phyloP scores from a whole-genome alignment of 768 basidiomycete species.

The Hemileccinum impolitum region DNA sequence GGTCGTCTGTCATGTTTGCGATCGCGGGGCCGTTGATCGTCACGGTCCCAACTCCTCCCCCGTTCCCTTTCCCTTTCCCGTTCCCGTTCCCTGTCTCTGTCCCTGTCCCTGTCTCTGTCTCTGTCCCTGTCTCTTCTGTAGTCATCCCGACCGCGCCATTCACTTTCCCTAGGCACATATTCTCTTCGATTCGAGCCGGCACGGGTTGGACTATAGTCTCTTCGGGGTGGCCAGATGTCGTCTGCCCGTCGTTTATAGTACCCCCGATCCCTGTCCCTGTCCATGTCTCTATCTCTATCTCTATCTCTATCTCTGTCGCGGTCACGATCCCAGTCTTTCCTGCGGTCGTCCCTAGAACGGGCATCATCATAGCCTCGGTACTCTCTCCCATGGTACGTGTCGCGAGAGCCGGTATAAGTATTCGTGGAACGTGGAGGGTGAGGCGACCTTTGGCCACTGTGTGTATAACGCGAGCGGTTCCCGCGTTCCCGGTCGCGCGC shows the following conservation, averaged over 20 bases:
- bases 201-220: constrained; percentile 20
- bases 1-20: constrained; percentile 21
- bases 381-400: constrained; percentile 18
- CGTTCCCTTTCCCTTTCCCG: constrained; percentile 20
- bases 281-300: too few species aligned
- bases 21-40: constrained; percentile 17
- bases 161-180: constrained; percentile 12
- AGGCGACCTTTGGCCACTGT: constrained; percentile 16
- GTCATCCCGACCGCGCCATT: constrained; percentile 22
- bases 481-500: constrained; percentile 16
- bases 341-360: constrained; percentile 21
- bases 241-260: constrained; percentile 15
- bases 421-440: constrained; percentile 13
- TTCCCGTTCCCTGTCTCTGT: constrained; percentile 17
- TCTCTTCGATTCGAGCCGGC: constrained; percentile 9
- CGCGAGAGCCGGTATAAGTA: constrained; percentile 17
- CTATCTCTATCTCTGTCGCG: constrained; percentile 18
- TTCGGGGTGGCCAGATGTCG: constrained; percentile 14
- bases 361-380: constrained; percentile 20
- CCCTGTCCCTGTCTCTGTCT: constrained; percentile 20
- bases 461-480: constrained; percentile 13
- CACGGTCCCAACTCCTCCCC: constrained; percentile 22
- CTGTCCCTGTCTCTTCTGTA: constrained; percentile 20
- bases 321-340: constrained; percentile 25
- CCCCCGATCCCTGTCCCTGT: constrained; percentile 20